Percentiles rank a stretch among this genome's conserved stretches.
Conservation (phyloP, 352 stramenopile genomes). For the Discostella stelligera region DNA sequence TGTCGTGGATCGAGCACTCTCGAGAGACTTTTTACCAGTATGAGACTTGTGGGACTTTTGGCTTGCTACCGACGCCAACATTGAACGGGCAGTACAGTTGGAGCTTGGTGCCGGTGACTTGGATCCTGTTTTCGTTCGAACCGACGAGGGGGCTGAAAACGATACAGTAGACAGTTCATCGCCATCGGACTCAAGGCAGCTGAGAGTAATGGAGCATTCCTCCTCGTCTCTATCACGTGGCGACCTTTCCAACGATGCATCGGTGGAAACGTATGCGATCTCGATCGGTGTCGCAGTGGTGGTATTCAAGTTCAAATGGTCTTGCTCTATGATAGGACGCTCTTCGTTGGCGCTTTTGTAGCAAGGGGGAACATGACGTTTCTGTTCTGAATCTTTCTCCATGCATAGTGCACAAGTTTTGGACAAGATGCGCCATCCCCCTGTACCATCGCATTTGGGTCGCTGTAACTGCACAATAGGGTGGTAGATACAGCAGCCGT, state of each 20-base stretch:
- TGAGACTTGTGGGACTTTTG: neutral
- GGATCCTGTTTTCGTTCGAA: neutral
- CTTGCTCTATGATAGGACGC: conserved; percentile 2
- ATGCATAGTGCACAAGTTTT: conserved; percentile 14
- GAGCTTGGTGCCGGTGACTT: neutral
- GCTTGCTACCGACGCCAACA: neutral
- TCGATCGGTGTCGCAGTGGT: neutral
- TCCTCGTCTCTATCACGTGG: conserved; percentile 3
- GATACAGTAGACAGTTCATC: neutral
- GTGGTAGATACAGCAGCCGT: conserved; percentile 28
- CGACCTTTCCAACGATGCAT: conserved; percentile 1
- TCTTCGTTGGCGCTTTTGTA: neutral
- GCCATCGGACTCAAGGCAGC: conserved; percentile 9
- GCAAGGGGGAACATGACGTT: neutral
- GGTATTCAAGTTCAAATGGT: conserved; percentile 13
- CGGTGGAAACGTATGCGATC: neutral
- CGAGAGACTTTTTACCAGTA: neutral
- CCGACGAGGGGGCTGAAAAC: neutral
- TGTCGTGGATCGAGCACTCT: neutral
- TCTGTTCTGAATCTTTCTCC: neutral
- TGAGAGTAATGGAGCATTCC: conserved; percentile 7
- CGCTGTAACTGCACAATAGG: conserved; percentile 21
- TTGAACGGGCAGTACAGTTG: neutral
- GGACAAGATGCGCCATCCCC: conserved; percentile 13
- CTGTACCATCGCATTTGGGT: conserved; percentile 1